phyloP scores from a whole-genome alignment of 192 early-diverging fungal genomes.

The Endogone sp. region DNA sequence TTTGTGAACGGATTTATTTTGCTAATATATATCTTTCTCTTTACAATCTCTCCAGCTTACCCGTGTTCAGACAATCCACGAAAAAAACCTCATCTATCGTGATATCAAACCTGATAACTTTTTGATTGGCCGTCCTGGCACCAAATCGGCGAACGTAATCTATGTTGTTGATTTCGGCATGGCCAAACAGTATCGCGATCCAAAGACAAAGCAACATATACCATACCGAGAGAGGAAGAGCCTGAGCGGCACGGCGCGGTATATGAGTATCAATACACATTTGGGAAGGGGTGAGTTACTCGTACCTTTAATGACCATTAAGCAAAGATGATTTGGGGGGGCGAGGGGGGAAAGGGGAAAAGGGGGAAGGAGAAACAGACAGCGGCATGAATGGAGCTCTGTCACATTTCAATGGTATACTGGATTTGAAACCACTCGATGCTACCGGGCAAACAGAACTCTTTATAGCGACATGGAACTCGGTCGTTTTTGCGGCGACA shows the following conservation, averaged over 20 bases:
- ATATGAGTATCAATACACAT: conserved; percentile 84
- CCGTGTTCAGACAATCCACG: conserved; percentile 89
- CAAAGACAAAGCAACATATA: conserved; percentile 69
- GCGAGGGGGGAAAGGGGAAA: background rate
- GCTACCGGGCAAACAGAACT: no score
- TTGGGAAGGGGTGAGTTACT: conserved; percentile 73
- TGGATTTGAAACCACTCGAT: background rate
- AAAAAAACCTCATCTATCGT: conserved; percentile 91
- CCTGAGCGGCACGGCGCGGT: conserved; percentile 73
- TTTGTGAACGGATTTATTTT: background rate
- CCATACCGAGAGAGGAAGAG: conserved; percentile 58
- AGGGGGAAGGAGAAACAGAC: background rate
- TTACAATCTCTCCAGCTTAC: conserved; percentile 37
- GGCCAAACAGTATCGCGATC: conserved; percentile 74
- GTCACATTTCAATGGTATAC: background rate
- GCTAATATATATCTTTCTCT: no score
- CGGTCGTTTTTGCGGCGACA: no score
- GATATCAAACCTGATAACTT: conserved; percentile 99
- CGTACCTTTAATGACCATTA: background rate
- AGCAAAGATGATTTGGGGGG: background rate
- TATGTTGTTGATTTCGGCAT: conserved; percentile 76
- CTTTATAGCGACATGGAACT: no score
- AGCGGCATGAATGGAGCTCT: background rate
- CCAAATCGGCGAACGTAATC: conserved; percentile 39
- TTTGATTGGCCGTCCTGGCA: conserved; percentile 49